Base-by-base conservation (phyloP, 371 early-diverging fungal species). In the Catenaria anguillulae region DNA sequence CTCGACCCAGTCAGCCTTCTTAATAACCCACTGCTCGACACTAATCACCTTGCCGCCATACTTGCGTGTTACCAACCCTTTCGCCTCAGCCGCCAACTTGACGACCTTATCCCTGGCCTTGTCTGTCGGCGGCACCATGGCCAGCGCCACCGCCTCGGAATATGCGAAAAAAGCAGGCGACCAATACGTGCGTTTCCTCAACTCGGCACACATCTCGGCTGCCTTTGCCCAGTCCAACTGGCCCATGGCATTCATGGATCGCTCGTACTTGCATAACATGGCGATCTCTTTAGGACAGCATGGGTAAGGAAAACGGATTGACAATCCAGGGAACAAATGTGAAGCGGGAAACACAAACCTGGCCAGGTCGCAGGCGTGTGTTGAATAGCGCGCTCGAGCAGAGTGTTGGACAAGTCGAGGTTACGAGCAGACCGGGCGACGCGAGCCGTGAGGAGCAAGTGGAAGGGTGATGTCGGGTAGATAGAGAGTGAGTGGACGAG, bases 11-110 rank as follows among this genome's bases (percentile, higher is more conserved):
- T n/a, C 43, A 23, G 15, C 33, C 24, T 58, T 58, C 2, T 29
- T n/a, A 8, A 58, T 3, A 13, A 58, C 23, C 24, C 31, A 58
- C 43, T 58, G 58, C 43, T 58, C 58, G 36, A 58, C 58, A 15
- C 21, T 19, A 24, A 58, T 42, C 29, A 58, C 58, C 2, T 29
- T 4, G 2, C 58, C 58, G 33, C 58, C 58, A 21, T 24, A 58
- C 43, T 58, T 58, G 13, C 58, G 35, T 15, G 15, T 21, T 17
- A 58, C 58, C 2, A n/a, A 40, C 10, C 17, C 40, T 17, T 5
- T 5, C 5, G 10, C 10, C 43, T n/a, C 37, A 8, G 58, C n/a
- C 36, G 36, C 36, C 21, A 8, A 26, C 17, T 35, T 17, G 24
- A 33, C 12, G 5, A 33, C 8, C 43, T 31, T n/a, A n/a, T n/a